These are phyloP conservation scores for Boletus speciosus DNA, from an alignment of 768 basidiomycete species.

Conservation along the genomic window DNA sequence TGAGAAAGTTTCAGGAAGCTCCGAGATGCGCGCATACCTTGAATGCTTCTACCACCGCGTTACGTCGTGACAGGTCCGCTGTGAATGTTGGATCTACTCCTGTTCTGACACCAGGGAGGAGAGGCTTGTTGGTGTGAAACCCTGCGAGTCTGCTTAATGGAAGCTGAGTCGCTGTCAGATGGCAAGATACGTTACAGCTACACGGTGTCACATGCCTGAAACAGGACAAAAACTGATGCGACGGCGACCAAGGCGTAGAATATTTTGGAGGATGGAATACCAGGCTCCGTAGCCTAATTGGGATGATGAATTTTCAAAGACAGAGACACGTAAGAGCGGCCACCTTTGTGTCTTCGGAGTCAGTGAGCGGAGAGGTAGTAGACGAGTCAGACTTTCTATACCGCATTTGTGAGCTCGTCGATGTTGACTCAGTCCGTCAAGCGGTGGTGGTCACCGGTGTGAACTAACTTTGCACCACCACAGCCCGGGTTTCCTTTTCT, in stretches of 20 bases:
- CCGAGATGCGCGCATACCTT: slow-evolving; percentile 45
- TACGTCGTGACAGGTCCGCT: slow-evolving; percentile 60
- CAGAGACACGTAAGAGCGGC: background rate
- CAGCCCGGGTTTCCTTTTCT: slow-evolving; percentile 1
- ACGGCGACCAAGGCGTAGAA: slow-evolving; percentile 11
- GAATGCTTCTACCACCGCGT: slow-evolving; percentile 77
- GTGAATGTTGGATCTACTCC: slow-evolving; percentile 27
- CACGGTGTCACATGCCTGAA: slow-evolving; percentile 17
- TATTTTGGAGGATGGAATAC: background rate
- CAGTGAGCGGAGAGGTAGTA: background rate
- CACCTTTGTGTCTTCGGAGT: slow-evolving; percentile 5
- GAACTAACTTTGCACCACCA: background rate
- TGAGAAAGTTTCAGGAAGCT: slow-evolving; percentile 1
- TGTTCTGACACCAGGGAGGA: slow-evolving; percentile 21
- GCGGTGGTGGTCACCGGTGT: background rate
- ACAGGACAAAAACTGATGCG: slow-evolving; percentile 10
- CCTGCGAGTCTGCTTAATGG: slow-evolving; percentile 4
- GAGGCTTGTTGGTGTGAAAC: background rate
- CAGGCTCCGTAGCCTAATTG: slow-evolving; percentile 1
- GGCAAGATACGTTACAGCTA: background rate
- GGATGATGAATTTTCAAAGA: background rate
- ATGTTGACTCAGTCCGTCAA: background rate
- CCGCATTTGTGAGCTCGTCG: slow-evolving; percentile 11
- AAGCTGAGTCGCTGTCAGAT: slow-evolving; percentile 16
- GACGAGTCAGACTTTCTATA: slow-evolving; percentile 18